Percentiles rank a stretch among this genome's conserved stretches.
Conservation (phyloP, 2,329 filamentous ascomycete genomes). For the Diaporthe longicolla region DNA sequence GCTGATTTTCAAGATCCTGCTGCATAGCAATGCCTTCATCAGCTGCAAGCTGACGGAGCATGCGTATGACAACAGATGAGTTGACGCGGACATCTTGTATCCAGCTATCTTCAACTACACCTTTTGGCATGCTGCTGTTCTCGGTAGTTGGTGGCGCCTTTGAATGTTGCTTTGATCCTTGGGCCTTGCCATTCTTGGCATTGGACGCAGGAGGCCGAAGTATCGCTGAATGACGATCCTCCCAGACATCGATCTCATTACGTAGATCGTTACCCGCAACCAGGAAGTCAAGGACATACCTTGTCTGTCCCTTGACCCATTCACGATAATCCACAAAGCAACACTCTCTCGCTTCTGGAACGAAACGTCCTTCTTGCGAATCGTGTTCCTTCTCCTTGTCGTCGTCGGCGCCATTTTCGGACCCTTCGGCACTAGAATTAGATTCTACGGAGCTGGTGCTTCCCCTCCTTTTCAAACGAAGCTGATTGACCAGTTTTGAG, state of each 20-base stretch:
- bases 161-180: not conserved
- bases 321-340: not conserved
- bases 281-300: not conserved
- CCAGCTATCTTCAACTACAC: not conserved
- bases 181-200: not conserved
- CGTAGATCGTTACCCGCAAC: not conserved
- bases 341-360: not conserved
- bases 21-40: not conserved
- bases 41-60: not conserved
- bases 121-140: not conserved
- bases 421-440: not conserved
- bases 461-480: not conserved
- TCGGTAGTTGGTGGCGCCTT: not conserved
- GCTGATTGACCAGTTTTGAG: not conserved
- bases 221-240: not conserved
- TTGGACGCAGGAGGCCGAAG: not conserved
- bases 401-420: not conserved
- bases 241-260: not conserved
- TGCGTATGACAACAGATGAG: not conserved
- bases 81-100: not conserved
- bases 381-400: not conserved
- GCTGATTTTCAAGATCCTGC: not conserved
- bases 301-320: not conserved
- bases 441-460: not conserved
- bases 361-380: not conserved